Base-by-base conservation (phyloP, 345 rosid species). In the Sisymbrium altissimum region DNA sequence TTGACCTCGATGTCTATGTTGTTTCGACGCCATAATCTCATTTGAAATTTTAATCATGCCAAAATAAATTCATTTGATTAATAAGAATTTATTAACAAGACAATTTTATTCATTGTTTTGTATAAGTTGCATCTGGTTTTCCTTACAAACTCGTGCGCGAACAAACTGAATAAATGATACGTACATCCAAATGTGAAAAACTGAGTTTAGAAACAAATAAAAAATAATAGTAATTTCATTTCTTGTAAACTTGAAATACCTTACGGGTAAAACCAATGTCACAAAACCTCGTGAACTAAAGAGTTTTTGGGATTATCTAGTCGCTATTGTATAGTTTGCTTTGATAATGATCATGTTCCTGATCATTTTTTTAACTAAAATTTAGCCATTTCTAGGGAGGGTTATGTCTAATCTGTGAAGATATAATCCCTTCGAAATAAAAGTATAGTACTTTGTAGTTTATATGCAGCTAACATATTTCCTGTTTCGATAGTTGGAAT, bases 1-100 rank as follows among this genome's bases (percentile, higher is more conserved):
- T 44, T 63, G 65, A 55, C 53, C 44, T 63, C 70, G 27, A 63
- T 64, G 71, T 70, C 49, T 43, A 17, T 45, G 17, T 56, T 46
- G 15, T 73, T n/a, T 65, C 15, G 14, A 67, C 53, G 48, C 40
- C 30, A 59, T 55, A 41, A 23, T 49, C 44, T 49, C 61, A 4
- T 57, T 44, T 33, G 27, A n/a, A 17, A 0, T 11, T 17, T 44
- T 60, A 33, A 10, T 17, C 13, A 58, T n/a, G 40, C 29, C 5
- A 35, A 35, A 58, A 36, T 35, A 58, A 52, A 9, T 36, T 36
- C 12, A 9, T 36, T 9, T 36, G 40, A 41, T 13, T 6, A 41
- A 4, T 1, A 13, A 13, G n/a, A 27, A 29, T 19, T n/a, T 29
- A 54, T 17, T 54, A 7, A 53, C 36, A 54, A 3, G 10, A 14